Conservation (phyloP, 805 yeast species). For the Saturnispora bothae region DNA sequence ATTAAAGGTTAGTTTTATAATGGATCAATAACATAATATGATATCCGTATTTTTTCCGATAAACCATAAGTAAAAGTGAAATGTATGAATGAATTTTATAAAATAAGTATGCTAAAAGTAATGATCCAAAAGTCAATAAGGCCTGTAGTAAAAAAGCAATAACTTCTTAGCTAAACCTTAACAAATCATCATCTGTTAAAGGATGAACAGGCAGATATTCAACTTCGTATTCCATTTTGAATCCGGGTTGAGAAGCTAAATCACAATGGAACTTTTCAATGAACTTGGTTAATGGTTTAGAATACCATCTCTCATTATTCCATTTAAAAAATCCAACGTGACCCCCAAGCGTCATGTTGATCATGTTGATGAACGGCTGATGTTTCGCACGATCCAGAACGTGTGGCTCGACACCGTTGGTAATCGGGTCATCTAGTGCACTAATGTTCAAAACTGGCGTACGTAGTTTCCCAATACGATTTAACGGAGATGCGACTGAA, state of each 20-base stretch:
- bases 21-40: too few species aligned
- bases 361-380: constrained; percentile 51
- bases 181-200: constrained; percentile 7
- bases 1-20: too few species aligned
- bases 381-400: constrained; percentile 34
- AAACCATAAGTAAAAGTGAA: too few species aligned
- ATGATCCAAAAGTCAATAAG: too few species aligned
- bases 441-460: constrained; percentile 58
- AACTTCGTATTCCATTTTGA: constrained; percentile 9
- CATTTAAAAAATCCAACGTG: constrained; percentile 71
- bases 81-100: too few species aligned
- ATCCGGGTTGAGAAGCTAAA: constrained; percentile 9
- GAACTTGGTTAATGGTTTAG: constrained; percentile 38
- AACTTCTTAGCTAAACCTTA: background rate
- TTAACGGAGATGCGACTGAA: constrained; percentile 46
- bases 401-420: constrained; percentile 30
- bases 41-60: too few species aligned
- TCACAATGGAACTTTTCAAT: constrained; percentile 16
- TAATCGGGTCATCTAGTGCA: constrained; percentile 68
- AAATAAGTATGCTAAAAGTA: too few species aligned
- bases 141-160: too few species aligned
- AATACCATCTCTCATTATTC: constrained; percentile 57
- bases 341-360: constrained; percentile 63
- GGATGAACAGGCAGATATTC: constrained; percentile 6
- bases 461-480: constrained; percentile 38